Base-by-base conservation (phyloP, 805 yeast species). In the Candida sonorensis region DNA sequence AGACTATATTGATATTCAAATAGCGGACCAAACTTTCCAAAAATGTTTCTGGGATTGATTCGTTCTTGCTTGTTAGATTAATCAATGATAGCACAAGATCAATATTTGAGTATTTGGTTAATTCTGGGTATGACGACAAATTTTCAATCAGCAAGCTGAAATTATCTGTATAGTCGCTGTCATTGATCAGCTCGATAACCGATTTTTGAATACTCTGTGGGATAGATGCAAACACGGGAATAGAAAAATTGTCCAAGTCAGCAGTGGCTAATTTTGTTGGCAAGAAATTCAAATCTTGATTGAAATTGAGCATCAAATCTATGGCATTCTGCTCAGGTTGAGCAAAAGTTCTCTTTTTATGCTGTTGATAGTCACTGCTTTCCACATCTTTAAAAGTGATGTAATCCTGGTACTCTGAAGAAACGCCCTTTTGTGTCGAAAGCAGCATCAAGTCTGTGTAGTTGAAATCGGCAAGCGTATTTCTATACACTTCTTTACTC, bases 331-430 rank as follows among this genome's bases (percentile, higher is more conserved):
- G 36, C 23, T 30, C 35, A 4, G 37, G 30, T 17, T 33, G 30
- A 4, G 22, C 10, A 17, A 31, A 30, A 9, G 31, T 26, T 32
- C 44, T 34, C 11, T 24, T 7, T 14, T 36, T 37, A n/a, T n/a
- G n/a, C n/a, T n/a, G n/a, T n/a, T n/a, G n/a, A n/a, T n/a, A n/a
- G n/a, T n/a, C n/a, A n/a, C n/a, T n/a, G n/a, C n/a, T n/a, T n/a
- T n/a, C n/a, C 12, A 36, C 35, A 24, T 46, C 45, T 26, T 48
- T 51, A 7, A 44, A 18, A 19, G 36, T 42, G 2, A 47, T 23
- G 10, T 38, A 32, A 8, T 42, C 37, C n/a, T 30, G 25, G 23
- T 51, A 50, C 19, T 40, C 33, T 3, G 30, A 10, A 3, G 40
- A 46, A n/a, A 23, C 13, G 6, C 16, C 26, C 6, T n/a, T n/a